Percentiles rank a stretch among this genome's conserved stretches.
These are phyloP conservation scores for Beta lomatogona DNA, from an alignment of 179 eudicot species.

Conservation along the genomic window DNA sequence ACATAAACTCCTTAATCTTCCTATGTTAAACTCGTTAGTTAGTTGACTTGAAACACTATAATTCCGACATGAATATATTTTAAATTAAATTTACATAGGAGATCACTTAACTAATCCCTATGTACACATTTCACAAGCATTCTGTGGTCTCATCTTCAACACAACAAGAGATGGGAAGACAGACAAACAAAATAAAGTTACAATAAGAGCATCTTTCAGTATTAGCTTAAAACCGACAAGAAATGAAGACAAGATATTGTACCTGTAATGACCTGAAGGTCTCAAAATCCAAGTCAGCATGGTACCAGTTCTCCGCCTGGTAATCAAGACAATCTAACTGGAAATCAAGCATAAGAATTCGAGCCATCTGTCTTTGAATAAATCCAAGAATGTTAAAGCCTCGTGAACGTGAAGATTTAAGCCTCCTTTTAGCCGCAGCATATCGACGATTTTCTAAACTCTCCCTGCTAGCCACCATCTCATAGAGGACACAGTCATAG, in stretches of 20 bases:
- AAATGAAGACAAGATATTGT: slow-evolving; percentile 14
- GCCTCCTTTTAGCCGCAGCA: slow-evolving; percentile 49
- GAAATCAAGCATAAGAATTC: slow-evolving; percentile 75
- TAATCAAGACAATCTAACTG: slow-evolving; percentile 94
- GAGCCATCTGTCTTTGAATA: slow-evolving; percentile 95
- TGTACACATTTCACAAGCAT: neutral
- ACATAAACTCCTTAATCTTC: too few species aligned
- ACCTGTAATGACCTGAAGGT: slow-evolving; percentile 95
- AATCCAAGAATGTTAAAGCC: slow-evolving; percentile 86
- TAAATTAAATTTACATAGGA: neutral
- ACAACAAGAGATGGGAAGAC: neutral
- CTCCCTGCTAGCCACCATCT: slow-evolving; percentile 95
- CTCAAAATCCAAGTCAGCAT: slow-evolving; percentile 97
- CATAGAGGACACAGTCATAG: slow-evolving; percentile 93
- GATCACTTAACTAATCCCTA: neutral
- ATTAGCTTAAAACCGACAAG: neutral
- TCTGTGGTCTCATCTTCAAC: neutral
- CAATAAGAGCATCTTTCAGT: neutral
- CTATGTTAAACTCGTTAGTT: too few species aligned
- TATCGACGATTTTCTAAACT: slow-evolving; percentile 71
- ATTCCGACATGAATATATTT: neutral
- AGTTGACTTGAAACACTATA: too few species aligned
- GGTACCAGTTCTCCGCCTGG: slow-evolving; percentile 85
- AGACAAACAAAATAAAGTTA: neutral
- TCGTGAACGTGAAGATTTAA: slow-evolving; percentile 53